A percentile compares a stretch with the other conserved stretches of the same genome.
These are phyloP conservation scores for Mucor plumbeus DNA, from an alignment of 371 early-diverging fungal species.

Conservation along the genomic window DNA sequence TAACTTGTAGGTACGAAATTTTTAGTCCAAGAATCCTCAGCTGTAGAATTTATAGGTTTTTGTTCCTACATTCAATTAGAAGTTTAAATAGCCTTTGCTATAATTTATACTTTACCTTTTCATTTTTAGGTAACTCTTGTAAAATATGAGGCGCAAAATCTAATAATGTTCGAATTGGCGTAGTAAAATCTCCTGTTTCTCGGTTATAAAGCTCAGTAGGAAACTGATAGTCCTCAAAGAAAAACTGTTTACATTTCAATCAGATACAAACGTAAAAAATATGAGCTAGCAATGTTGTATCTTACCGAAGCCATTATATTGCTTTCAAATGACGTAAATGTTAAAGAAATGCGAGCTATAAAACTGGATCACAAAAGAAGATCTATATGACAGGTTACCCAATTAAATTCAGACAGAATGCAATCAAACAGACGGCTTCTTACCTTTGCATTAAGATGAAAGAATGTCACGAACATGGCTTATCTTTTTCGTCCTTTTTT, in stretches of 20 bases:
- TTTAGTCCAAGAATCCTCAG: conserved; percentile 35
- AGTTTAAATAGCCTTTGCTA: not conserved
- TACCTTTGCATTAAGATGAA: not conserved
- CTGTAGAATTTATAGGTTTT: conserved; percentile 29
- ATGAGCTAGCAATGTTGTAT: too few species aligned
- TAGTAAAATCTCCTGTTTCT: conserved; percentile 53
- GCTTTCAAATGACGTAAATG: conserved; percentile 8
- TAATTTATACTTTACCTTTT: conserved; percentile 26
- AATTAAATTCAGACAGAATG: conserved; percentile 1
- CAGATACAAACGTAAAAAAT: not conserved
- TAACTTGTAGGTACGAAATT: conserved; percentile 13
- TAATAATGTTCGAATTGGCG: conserved; percentile 57
- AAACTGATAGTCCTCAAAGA: conserved; percentile 63
- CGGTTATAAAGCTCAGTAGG: conserved; percentile 59
- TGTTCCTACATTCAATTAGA: conserved; percentile 18
- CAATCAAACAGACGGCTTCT: not conserved
- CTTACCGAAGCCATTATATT: conserved; percentile 17
- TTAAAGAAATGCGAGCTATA: not conserved
- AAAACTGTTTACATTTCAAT: conserved; percentile 31
- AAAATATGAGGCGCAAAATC: conserved; percentile 64
- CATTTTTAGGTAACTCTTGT: conserved; percentile 49
- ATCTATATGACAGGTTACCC: not conserved
- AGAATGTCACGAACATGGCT: not conserved
- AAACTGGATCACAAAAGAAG: not conserved
- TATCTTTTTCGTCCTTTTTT: not conserved